Base-by-base conservation (phyloP, 306 rosid genomes). In the Citrullus mucosospermus region DNA sequence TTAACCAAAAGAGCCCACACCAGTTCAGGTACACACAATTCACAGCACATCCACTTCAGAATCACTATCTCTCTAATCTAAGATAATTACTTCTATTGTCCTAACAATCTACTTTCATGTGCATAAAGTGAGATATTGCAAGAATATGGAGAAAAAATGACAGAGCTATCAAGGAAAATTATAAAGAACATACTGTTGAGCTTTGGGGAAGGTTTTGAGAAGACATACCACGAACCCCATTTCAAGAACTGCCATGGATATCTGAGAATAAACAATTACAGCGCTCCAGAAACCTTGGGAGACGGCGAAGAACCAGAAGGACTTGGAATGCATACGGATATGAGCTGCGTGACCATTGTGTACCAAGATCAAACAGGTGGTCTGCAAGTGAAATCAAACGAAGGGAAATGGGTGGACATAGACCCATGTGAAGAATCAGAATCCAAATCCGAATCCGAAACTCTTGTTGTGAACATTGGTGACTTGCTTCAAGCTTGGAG, bases 401-500 rank as follows among this genome's bases (percentile, higher is more conserved):
- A 90, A 5, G 96, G 96, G 5, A 80, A 91, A 25, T 95, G 99
- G 99, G 84, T 91, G 78, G 93, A 95, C 62, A 87, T 95, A 82
- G 80, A 43, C 44, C 97, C 99, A 4, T 88, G 87, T 48, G 93
- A 90, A 36, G 97, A 92, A 8, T 32, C 70, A 16, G n/a, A 58
- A 41, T 25, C 38, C 6, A 96, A 93, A 9, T 32, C 69, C 6
- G 66, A 60, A 25, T 13, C 69, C 22, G 70, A 65, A 71, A 83
- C 93, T 13, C 85, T 95, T 2, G 90, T 92, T 80, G 97, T 95
- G 80, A 95, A 95, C 84, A 82, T 95, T 5, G 99, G 99, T 0
- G 99, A 95, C 34, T 83, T 92, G 91, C 71, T 95, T 71, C 99
- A 95, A 86, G 99, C 97, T 78, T 92, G 99, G 97, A 89, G 97